phyloP scores from a whole-genome alignment of 1,139 yeast species.

The Yamadazyma trypodendri region DNA sequence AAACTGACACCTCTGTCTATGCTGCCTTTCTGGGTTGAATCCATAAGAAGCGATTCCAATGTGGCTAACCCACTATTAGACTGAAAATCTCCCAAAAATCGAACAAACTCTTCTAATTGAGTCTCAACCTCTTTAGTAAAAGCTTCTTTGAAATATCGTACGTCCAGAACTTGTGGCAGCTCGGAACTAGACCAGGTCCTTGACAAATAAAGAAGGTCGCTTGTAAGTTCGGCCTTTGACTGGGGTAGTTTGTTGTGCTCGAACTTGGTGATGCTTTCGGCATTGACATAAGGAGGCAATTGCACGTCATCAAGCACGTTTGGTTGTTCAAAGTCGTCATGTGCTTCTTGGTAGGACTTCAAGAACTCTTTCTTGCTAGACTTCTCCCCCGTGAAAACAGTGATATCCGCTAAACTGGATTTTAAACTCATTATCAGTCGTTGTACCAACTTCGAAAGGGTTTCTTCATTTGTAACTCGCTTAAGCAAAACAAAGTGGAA shows the following conservation, averaged over 20 bases:
- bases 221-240: conserved; percentile 14
- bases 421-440: conserved; percentile 4
- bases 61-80: conserved; percentile 6
- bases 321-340: conserved; percentile 13
- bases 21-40: not conserved
- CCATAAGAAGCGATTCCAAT: conserved; percentile 17
- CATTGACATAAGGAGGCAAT: conserved; percentile 41
- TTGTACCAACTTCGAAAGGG: conserved; percentile 1
- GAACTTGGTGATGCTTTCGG: conserved; percentile 24
- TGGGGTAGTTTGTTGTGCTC: conserved; percentile 1
- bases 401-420: conserved; percentile 6
- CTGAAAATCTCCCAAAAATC: conserved; percentile 12
- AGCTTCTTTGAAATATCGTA: conserved; percentile 13
- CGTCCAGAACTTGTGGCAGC: not conserved
- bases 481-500: conserved; percentile 28
- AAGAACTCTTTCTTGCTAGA: conserved; percentile 8
- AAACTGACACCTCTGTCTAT: conserved; percentile 20
- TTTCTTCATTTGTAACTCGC: conserved; percentile 6
- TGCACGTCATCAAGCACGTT: conserved; percentile 37
- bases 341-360: conserved; percentile 10
- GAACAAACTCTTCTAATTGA: conserved; percentile 15
- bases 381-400: not conserved
- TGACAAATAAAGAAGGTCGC: conserved; percentile 21
- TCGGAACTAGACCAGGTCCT: conserved; percentile 14
- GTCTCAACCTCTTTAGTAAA: conserved; percentile 18